Evolutionary conservation across 306 rosid species (phyloP).

Genomic region (Cicer yamashitae): DNA sequence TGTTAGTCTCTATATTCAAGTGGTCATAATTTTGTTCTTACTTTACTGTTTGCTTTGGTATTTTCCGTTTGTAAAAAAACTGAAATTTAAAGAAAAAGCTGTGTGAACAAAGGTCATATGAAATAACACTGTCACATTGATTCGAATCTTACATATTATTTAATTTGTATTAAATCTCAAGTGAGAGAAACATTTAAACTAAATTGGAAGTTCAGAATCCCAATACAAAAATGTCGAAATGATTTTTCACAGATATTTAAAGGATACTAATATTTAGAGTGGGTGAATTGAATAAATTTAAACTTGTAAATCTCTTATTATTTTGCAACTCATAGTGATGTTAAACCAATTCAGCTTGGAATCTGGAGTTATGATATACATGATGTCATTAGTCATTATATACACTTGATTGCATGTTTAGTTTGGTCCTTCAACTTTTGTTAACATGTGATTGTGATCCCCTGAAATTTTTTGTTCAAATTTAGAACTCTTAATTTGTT

Average conservation of each 20-base stretch:
- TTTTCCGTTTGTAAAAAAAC: not conserved
- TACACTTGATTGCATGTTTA: not conserved
- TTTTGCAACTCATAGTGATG: not conserved
- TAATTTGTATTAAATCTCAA: not conserved
- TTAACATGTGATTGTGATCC: not conserved
- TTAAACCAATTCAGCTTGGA: not conserved
- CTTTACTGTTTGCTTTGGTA: not conserved
- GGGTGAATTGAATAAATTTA: not conserved
- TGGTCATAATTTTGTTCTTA: not conserved
- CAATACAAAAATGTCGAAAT: not conserved
- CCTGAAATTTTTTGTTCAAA: not conserved
- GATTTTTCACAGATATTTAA: not conserved
- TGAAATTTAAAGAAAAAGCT: not conserved
- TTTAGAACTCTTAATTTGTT: too few species aligned
- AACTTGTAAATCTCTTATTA: not conserved
- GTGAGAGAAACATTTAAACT: not conserved
- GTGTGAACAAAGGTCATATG: not conserved
- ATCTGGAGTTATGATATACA: not conserved
- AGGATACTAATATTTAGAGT: not conserved
- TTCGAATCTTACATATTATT: constrained; percentile 1
- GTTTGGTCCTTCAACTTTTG: not conserved
- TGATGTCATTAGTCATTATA: not conserved
- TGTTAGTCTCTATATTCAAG: constrained; percentile 9
- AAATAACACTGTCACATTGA: not conserved
- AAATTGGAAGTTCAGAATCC: not conserved